Conservation (phyloP, 495 filamentous ascomycete genomes). For the Oidiodendron maius region DNA sequence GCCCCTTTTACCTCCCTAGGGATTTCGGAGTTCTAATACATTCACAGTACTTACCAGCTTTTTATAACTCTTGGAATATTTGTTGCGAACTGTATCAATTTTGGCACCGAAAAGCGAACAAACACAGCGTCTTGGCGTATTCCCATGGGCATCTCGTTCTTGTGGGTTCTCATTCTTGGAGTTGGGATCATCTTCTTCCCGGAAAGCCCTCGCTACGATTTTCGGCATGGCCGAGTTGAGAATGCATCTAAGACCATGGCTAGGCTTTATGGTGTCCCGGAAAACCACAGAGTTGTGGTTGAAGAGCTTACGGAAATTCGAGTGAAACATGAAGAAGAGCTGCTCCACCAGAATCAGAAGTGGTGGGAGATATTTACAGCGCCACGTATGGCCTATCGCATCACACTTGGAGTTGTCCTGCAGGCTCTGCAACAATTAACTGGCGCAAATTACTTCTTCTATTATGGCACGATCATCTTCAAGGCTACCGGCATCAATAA, state of each 20-base stretch:
- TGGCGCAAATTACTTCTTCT: conserved; percentile 46
- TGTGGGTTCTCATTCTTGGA: conserved; percentile 70
- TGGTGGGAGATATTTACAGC: conserved; percentile 65
- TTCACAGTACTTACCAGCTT: conserved; percentile 56
- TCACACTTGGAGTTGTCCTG: conserved; percentile 39
- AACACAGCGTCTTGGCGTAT: conserved; percentile 69
- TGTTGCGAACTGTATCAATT: conserved; percentile 70
- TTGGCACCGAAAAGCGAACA: conserved; percentile 51
- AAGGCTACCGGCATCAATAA: conserved; percentile 53
- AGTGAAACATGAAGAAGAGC: conserved; percentile 53
- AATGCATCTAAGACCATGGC: conserved; percentile 65
- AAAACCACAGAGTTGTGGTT: conserved; percentile 59
- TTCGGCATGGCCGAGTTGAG: conserved; percentile 56
- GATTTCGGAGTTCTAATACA: neutral
- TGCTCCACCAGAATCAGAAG: conserved; percentile 30
- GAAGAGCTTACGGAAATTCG: conserved; percentile 67
- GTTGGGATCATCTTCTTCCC: conserved; percentile 66
- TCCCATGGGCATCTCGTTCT: conserved; percentile 71
- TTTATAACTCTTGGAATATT: conserved; percentile 86
- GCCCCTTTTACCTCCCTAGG: neutral
- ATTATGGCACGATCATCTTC: conserved; percentile 52
- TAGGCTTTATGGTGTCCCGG: conserved; percentile 62
- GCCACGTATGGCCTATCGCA: conserved; percentile 58
- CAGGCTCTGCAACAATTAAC: conserved; percentile 65
- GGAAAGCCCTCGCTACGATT: conserved; percentile 65